Conservation (phyloP, 2,329 filamentous ascomycete genomes). For the Penicillium frequentans region DNA sequence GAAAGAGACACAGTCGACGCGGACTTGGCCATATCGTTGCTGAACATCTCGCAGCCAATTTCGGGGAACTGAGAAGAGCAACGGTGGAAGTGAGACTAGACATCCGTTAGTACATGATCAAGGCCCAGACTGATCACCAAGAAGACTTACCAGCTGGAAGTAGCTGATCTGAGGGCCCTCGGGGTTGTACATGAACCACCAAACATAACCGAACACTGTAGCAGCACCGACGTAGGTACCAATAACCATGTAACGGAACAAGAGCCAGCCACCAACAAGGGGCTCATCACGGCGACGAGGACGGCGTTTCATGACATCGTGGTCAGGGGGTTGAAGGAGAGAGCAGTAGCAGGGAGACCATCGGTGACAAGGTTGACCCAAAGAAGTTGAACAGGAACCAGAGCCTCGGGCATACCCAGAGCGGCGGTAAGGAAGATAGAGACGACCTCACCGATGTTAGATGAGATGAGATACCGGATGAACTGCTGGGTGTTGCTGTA, state of each 20-base stretch:
- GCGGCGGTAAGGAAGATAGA: constrained; percentile 98
- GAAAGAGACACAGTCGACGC: constrained; percentile 92
- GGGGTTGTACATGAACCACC: constrained; percentile 98
- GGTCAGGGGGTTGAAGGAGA: constrained; percentile 99
- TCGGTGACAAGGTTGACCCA: constrained; percentile 99
- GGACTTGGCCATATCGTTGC: constrained; percentile 78
- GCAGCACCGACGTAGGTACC: constrained; percentile 92
- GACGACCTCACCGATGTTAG: constrained; percentile 98
- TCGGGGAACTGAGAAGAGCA: constrained; percentile 83
- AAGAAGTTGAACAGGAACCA: constrained; percentile 94
- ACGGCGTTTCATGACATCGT: constrained; percentile 93
- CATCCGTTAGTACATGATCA: constrained; percentile 12
- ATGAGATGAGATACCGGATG: constrained; percentile 97
- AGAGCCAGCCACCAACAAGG: constrained; percentile 91
- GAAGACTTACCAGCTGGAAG: constrained; percentile 66
- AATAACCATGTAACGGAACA: constrained; percentile 96
- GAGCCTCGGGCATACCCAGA: constrained; percentile 92
- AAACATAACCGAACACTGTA: constrained; percentile 96
- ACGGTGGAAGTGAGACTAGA: constrained; percentile 80
- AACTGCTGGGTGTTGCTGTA: constrained; percentile 99
- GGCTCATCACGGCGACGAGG: constrained; percentile 90
- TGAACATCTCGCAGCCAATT: constrained; percentile 91
- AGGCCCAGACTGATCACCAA: constrained; percentile 5
- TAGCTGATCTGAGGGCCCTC: constrained; percentile 90
- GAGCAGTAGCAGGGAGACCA: constrained; percentile 89